Evolutionary conservation across 495 filamentous ascomycete species (phyloP), one percentile per base, ranked within the genome.

Genomic region (Parachaetomium inaequale): DNA sequence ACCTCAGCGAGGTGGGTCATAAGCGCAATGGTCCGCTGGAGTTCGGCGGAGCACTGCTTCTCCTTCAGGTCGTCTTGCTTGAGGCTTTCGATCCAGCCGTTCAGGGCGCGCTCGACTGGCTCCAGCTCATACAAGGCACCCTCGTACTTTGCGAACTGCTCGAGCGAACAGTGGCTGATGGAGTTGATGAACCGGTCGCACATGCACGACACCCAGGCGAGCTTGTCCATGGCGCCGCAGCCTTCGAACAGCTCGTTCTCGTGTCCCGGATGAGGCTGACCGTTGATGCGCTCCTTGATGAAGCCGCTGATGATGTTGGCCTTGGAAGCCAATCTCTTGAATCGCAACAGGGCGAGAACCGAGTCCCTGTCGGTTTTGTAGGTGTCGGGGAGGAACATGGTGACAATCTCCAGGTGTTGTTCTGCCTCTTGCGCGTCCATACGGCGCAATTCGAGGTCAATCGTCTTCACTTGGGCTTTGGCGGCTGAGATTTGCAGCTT

Each of bases 401-500:
- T 84, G 53, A 97, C 79, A 60, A 98, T 96, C 3, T 86, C 84
- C 12, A 98, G 81, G 68, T 97, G 93, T 64, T 97, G 90, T 21
- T 85, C 75, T 3, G 91, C 90, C 80, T 98, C 92, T 66, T 93
- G 89, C 2, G 92, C 90, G 64, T 96, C 91, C 74, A 98, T 85
- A 62, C 88, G 88, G 32, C 87, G 82, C 25, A 98, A 79, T 71
- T 98, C 95, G 7, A 96, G 78, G 66, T 97, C 93, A 59, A 98
- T 93, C 0, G 91, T 92, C 72, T 94, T 97, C 66, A 90, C 87
- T 72, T 96, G 93, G 3, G 92, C 86, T 76, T 96, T 97, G 14
- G 90, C 82, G 25, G 91, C 91, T 12, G 92, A 93, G 40, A 87
- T 82, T 67, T 96, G 93, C 36, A 98, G 84, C 68, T 94, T 93